phyloP scores from a whole-genome alignment of 1,139 yeast species.

The Protomyces arabidopsidicola region DNA sequence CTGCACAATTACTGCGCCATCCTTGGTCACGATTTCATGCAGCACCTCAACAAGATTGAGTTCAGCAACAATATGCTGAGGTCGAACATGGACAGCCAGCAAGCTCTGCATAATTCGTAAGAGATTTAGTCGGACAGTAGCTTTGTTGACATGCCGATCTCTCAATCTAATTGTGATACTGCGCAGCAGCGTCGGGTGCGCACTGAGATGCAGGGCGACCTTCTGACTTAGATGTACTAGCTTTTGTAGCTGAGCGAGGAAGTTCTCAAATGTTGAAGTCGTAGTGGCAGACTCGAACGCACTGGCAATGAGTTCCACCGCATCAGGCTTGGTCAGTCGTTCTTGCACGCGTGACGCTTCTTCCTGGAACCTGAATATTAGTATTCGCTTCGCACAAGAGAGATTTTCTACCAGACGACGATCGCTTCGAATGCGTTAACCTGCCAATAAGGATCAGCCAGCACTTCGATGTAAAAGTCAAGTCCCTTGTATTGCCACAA shows the following conservation, averaged over 20 bases:
- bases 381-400: background rate
- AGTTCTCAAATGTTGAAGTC: constrained; percentile 33
- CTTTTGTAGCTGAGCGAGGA: constrained; percentile 35
- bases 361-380: constrained; percentile 33
- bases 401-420: constrained; percentile 36
- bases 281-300: constrained; percentile 34
- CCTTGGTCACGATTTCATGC: constrained; percentile 21
- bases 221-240: constrained; percentile 33
- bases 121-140: constrained; percentile 34
- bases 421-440: constrained; percentile 62
- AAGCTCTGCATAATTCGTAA: constrained; percentile 33
- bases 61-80: constrained; percentile 1
- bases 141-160: constrained; percentile 32
- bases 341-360: constrained; percentile 38
- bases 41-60: constrained; percentile 27
- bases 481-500: constrained; percentile 46
- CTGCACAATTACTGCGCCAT: constrained; percentile 31
- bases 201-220: constrained; percentile 17
- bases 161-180: constrained; percentile 31
- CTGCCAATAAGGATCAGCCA: constrained; percentile 65
- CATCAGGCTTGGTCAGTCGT: constrained; percentile 30
- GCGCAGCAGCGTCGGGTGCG: constrained; percentile 31
- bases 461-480: constrained; percentile 48
- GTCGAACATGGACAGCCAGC: constrained; percentile 27
- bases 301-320: constrained; percentile 31